Evolutionary conservation across 805 yeast genomes (phyloP).

Genomic region (Zygoascus biomembranicola): DNA sequence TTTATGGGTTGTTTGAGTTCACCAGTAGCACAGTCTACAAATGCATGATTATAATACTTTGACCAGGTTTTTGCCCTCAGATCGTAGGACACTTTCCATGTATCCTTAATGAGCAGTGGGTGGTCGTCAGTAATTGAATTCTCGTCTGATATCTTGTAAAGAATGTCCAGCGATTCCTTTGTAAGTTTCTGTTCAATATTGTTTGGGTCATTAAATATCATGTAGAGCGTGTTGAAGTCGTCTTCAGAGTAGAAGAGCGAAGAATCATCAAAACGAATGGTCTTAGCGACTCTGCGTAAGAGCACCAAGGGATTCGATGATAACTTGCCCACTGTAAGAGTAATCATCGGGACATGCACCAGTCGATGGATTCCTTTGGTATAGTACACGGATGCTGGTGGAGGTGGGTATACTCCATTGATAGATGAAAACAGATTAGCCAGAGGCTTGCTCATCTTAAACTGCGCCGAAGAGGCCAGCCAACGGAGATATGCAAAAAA

Average conservation of each 20-base stretch:
- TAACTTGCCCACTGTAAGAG: constrained; percentile 39
- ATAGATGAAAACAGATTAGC: constrained; percentile 21
- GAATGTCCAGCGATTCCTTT: constrained; percentile 57
- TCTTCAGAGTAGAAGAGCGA: constrained; percentile 65
- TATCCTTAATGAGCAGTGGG: constrained; percentile 15
- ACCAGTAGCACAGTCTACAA: constrained; percentile 21
- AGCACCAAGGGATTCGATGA: constrained; percentile 50
- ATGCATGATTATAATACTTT: constrained; percentile 22
- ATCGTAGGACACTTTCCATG: constrained; percentile 17
- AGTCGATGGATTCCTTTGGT: constrained; percentile 27
- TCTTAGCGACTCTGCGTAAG: constrained; percentile 46
- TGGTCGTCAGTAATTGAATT: constrained; percentile 21
- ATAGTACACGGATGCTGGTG: constrained; percentile 26
- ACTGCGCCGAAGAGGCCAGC: constrained; percentile 54
- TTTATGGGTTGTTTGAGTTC: constrained; percentile 21
- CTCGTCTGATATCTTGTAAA: constrained; percentile 31
- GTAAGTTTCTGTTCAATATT: constrained; percentile 53
- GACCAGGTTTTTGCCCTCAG: constrained; percentile 24
- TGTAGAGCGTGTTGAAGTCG: constrained; percentile 66
- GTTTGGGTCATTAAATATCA: constrained; percentile 50
- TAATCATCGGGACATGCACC: constrained; percentile 54
- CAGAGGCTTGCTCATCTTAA: constrained; percentile 23
- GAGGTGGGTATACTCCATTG: constrained; percentile 54
- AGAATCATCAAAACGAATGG: constrained; percentile 61
- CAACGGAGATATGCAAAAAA: constrained; percentile 69